Conservation (phyloP, 2,329 filamentous ascomycete genomes). For the Tetracladium maxilliforme region DNA sequence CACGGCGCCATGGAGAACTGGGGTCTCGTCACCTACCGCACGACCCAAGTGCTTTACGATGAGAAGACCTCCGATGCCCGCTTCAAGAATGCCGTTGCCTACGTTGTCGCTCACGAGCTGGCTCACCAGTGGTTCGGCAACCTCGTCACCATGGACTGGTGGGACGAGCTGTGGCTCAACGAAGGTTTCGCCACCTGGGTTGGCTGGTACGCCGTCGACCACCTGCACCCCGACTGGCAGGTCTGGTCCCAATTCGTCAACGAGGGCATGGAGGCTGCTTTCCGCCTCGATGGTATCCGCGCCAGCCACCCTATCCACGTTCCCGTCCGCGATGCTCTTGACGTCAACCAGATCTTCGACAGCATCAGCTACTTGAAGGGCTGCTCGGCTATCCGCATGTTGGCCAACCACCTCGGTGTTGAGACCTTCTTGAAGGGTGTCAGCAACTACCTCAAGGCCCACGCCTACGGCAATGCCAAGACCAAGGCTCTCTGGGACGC, state of each 20-base stretch:
- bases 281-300: slow-evolving; percentile 76
- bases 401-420: slow-evolving; percentile 77
- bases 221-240: slow-evolving; percentile 93
- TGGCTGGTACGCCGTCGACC: slow-evolving; percentile 81
- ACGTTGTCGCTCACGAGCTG: slow-evolving; percentile 95
- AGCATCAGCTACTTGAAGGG: slow-evolving; percentile 94
- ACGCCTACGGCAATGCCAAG: slow-evolving; percentile 81
- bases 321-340: slow-evolving; percentile 79
- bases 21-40: slow-evolving; percentile 91
- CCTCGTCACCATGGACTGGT: slow-evolving; percentile 94
- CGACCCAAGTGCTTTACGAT: slow-evolving; percentile 92
- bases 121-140: slow-evolving; percentile 96
- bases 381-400: slow-evolving; percentile 91
- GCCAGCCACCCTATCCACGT: slow-evolving; percentile 95
- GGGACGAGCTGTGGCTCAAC: slow-evolving; percentile 86
- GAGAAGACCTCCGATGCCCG: slow-evolving; percentile 78
- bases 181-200: slow-evolving; percentile 98
- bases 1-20: slow-evolving; percentile 89
- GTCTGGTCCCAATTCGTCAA: slow-evolving; percentile 96
- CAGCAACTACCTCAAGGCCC: slow-evolving; percentile 72
- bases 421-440: slow-evolving; percentile 86
- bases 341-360: slow-evolving; percentile 97
- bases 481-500: slow-evolving; percentile 87
- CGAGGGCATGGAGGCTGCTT: slow-evolving; percentile 85
- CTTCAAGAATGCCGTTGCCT: slow-evolving; percentile 88